These are phyloP conservation scores for Tubosaeta brunneosetosa DNA, from an alignment of 768 basidiomycete genomes.

Conservation along the genomic window DNA sequence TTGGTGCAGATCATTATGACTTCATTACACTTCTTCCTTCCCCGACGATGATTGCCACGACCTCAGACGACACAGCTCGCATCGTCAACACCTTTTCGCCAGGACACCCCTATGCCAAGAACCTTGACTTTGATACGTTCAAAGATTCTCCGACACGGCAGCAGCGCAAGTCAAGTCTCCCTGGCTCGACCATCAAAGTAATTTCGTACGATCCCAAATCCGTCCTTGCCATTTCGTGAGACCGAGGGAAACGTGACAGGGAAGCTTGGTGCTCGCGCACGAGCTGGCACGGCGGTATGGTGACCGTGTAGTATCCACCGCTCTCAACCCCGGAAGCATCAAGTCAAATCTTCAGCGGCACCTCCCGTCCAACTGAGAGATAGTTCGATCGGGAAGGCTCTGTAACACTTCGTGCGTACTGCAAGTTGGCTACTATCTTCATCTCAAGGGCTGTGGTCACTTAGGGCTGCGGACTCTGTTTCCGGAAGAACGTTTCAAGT, in stretches of 20 bases:
- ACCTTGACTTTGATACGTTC: conserved; percentile 39
- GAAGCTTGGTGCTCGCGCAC: conserved; percentile 38
- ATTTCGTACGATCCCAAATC: conserved; percentile 35
- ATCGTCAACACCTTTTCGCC: conserved; percentile 45
- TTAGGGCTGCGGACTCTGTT: too few relatives aligned
- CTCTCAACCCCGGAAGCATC: conserved; percentile 42
- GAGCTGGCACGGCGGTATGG: conserved; percentile 47
- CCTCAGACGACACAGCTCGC: conserved; percentile 29
- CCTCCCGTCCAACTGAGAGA: too few relatives aligned
- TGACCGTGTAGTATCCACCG: conserved; percentile 41
- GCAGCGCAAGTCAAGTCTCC: conserved; percentile 5
- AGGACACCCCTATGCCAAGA: conserved; percentile 27
- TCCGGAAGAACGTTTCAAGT: too few relatives aligned
- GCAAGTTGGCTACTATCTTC: too few relatives aligned
- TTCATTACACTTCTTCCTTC: conserved; percentile 49
- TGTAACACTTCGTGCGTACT: too few relatives aligned
- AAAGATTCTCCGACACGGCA: conserved; percentile 32
- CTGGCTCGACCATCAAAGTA: conserved; percentile 35
- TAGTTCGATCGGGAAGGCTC: too few relatives aligned
- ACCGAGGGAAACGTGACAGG: conserved; percentile 27
- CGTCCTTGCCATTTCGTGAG: background rate
- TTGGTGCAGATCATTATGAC: conserved; percentile 49
- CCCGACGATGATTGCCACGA: conserved; percentile 40
- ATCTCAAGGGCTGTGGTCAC: too few relatives aligned
- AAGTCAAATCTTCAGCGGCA: too few relatives aligned